Evolutionary conservation across 176 grass and related monocot genomes (phyloP).

Genomic region (Tillandsia leiboldiana): DNA sequence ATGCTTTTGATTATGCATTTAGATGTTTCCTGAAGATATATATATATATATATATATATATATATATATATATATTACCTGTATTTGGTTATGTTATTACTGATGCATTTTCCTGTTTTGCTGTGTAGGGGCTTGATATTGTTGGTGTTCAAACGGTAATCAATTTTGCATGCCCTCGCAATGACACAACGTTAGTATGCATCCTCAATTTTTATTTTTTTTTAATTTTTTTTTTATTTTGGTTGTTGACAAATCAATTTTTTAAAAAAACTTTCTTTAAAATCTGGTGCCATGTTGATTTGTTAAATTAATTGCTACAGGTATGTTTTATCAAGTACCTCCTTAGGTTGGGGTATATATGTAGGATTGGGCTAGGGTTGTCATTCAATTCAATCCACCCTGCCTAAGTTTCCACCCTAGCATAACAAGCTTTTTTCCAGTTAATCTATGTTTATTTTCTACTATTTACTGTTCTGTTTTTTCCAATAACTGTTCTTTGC

Average conservation of each 20-base stretch:
- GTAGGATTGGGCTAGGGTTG: too few relatives aligned
- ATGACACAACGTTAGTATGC: conserved; percentile 60
- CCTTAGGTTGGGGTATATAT: too few relatives aligned
- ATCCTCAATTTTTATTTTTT: background rate
- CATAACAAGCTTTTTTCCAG: too few relatives aligned
- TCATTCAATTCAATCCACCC: too few relatives aligned
- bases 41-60: too few relatives aligned
- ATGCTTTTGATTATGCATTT: too few relatives aligned
- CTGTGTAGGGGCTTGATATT: conserved; percentile 82
- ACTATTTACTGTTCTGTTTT: background rate
- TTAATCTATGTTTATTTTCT: too few relatives aligned
- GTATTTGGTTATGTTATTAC: conserved; percentile 3
- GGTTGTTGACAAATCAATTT: background rate
- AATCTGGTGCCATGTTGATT: background rate
- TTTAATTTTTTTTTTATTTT: background rate
- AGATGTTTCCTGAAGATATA: too few relatives aligned
- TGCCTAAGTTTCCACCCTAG: too few relatives aligned
- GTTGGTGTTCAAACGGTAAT: conserved; percentile 90
- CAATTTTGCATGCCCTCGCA: conserved; percentile 91
- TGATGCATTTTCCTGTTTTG: conserved; percentile 14
- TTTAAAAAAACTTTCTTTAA: too few relatives aligned
- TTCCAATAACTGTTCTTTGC: conserved; percentile 4
- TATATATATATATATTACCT: background rate
- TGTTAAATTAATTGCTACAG: background rate
- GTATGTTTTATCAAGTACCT: background rate